Conservation (phyloP, 441 rosid species). For the Mallotus repandus region DNA sequence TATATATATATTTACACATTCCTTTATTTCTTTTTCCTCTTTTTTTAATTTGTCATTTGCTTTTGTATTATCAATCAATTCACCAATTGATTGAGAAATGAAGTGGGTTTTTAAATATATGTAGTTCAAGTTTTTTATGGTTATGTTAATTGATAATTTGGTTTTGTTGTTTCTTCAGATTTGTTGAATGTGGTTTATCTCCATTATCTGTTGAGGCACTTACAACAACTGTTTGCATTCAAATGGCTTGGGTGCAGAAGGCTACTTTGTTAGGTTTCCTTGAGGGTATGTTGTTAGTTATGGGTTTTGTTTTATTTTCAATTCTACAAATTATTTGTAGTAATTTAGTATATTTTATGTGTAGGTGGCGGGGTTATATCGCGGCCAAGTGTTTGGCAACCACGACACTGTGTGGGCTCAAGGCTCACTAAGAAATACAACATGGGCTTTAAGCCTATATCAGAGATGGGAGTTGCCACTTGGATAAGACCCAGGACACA, state of each 20-base stretch:
- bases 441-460: no score
- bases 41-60: no score
- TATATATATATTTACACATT: no score
- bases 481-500: no score
- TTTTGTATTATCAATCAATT: slow-evolving; percentile 15
- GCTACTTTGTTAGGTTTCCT: slow-evolving; percentile 73
- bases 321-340: background rate
- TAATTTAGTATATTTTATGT: background rate
- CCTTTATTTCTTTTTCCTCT: no score
- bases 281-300: slow-evolving; percentile 53
- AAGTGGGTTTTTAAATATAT: slow-evolving; percentile 1
- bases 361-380: no score
- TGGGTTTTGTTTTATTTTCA: slow-evolving; percentile 4
- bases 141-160: slow-evolving; percentile 21
- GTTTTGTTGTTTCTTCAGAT: slow-evolving; percentile 45
- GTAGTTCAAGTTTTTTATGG: slow-evolving; percentile 1
- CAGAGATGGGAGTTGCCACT: no score
- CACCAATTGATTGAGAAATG: slow-evolving; percentile 41
- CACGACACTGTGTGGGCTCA: no score
- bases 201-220: slow-evolving; percentile 75
- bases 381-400: no score
- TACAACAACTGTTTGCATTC: slow-evolving; percentile 68
- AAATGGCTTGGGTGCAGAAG: slow-evolving; percentile 87
- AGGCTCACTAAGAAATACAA: no score
- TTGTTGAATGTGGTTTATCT: slow-evolving; percentile 77